Evolutionary conservation across 192 early-diverging fungal species (phyloP).

Genomic region (Coemansia sp.): DNA sequence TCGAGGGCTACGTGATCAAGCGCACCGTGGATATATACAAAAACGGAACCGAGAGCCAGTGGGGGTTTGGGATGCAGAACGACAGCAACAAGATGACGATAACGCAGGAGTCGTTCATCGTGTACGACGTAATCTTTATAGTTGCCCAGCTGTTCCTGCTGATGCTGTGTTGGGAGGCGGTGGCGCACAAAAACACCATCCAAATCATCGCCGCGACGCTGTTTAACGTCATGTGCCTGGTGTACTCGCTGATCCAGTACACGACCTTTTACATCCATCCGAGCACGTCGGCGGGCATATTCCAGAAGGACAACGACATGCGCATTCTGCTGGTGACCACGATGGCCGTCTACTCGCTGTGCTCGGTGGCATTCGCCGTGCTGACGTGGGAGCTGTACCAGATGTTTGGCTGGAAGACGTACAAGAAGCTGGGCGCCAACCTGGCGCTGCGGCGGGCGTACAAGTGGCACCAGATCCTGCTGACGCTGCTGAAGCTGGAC

Average conservation of each 20-base stretch:
- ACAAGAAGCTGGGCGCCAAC: constrained; percentile 80
- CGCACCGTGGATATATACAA: constrained; percentile 50
- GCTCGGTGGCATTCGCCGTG: constrained; percentile 46
- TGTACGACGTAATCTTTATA: constrained; percentile 86
- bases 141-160: constrained; percentile 81
- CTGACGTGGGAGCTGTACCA: constrained; percentile 61
- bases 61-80: constrained; percentile 46
- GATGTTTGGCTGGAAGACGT: constrained; percentile 80
- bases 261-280: constrained; percentile 51
- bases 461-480: constrained; percentile 74
- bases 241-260: constrained; percentile 57
- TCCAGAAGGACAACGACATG: constrained; percentile 53
- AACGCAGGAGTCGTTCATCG: constrained; percentile 53
- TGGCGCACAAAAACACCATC: constrained; percentile 89
- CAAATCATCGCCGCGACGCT: constrained; percentile 71
- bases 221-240: constrained; percentile 56
- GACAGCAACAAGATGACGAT: constrained; percentile 40
- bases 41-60: constrained; percentile 46
- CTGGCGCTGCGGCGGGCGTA: constrained; percentile 68
- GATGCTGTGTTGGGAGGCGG: constrained; percentile 81
- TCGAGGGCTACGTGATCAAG: constrained; percentile 50
- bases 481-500: constrained; percentile 77
- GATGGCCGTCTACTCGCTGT: constrained; percentile 51
- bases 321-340: constrained; percentile 45
- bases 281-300: constrained; percentile 44